These are phyloP conservation scores for Hyaloscypha hepaticicola DNA, from an alignment of 495 filamentous ascomycete species.

Conservation along the genomic window DNA sequence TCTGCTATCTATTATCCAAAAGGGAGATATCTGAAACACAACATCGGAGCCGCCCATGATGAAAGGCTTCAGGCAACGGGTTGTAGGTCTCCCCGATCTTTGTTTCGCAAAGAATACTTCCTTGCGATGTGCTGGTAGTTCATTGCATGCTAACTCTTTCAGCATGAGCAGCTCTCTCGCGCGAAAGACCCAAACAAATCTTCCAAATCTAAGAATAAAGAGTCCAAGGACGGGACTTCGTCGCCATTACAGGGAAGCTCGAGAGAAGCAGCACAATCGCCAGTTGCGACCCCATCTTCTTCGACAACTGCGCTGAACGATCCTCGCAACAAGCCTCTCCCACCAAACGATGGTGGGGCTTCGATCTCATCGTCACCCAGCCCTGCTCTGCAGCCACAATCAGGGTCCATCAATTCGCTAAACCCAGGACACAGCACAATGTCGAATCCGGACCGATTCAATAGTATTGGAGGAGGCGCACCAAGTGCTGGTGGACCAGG, in stretches of 20 bases:
- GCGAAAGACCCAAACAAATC: constrained; percentile 89
- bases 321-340: constrained; percentile 75
- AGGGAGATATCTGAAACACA: constrained; percentile 17
- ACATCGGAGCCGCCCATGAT: constrained; percentile 56
- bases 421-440: constrained; percentile 30
- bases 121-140: constrained; percentile 1
- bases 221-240: constrained; percentile 71
- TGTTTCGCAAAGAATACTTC: neutral
- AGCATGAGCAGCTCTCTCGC: constrained; percentile 78
- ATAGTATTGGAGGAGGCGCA: constrained; percentile 35
- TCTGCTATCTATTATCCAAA: neutral
- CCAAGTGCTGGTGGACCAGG: constrained; percentile 54
- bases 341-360: constrained; percentile 62
- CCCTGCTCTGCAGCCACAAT: constrained; percentile 43
- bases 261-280: constrained; percentile 55
- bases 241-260: constrained; percentile 62
- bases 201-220: constrained; percentile 88
- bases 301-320: constrained; percentile 87
- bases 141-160: constrained; percentile 33
- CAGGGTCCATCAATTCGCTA: constrained; percentile 36
- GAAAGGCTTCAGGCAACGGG: constrained; percentile 97
- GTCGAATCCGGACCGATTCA: constrained; percentile 46
- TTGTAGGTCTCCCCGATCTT: constrained; percentile 63
- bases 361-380: constrained; percentile 46
- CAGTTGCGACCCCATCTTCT: constrained; percentile 68